phyloP scores from a whole-genome alignment of 208 protist genomes.

The Leptomonas seymouri region DNA sequence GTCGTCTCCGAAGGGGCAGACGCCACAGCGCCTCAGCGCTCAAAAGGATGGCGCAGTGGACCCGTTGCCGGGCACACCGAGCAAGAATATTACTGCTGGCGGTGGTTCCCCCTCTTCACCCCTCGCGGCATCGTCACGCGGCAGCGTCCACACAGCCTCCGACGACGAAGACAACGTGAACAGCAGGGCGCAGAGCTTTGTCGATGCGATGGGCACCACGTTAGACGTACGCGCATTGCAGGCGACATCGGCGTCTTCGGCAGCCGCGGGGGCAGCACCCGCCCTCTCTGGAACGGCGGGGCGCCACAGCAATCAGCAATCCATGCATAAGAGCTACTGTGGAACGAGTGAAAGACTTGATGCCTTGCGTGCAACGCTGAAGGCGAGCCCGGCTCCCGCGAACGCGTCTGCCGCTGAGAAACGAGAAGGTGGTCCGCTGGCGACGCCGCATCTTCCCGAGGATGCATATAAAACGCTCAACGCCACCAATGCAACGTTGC shows the following conservation, averaged over 20 bases:
- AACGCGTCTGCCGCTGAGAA: background rate
- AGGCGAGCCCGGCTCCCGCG: background rate
- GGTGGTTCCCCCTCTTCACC: background rate
- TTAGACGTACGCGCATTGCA: slow-evolving; percentile 49
- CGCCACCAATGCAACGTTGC: background rate
- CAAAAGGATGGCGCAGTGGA: no score
- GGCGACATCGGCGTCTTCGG: background rate
- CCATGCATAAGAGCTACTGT: slow-evolving; percentile 14
- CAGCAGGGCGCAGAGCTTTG: slow-evolving; percentile 35
- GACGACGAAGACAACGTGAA: slow-evolving; percentile 5
- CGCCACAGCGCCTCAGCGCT: no score
- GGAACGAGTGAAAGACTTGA: slow-evolving; percentile 21
- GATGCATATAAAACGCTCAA: background rate
- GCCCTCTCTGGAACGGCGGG: background rate
- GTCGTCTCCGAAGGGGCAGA: no score
- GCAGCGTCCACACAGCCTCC: background rate
- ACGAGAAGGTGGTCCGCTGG: no score
- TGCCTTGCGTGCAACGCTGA: slow-evolving; percentile 11
- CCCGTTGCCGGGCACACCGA: no score
- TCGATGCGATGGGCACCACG: slow-evolving; percentile 48
- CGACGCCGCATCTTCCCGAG: background rate
- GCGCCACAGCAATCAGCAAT: slow-evolving; percentile 10
- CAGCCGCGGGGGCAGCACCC: background rate
- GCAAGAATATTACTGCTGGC: no score
- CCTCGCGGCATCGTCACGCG: background rate